Evolutionary conservation across 2,329 filamentous ascomycete genomes (phyloP).

Genomic region (Thelonectria rubi): DNA sequence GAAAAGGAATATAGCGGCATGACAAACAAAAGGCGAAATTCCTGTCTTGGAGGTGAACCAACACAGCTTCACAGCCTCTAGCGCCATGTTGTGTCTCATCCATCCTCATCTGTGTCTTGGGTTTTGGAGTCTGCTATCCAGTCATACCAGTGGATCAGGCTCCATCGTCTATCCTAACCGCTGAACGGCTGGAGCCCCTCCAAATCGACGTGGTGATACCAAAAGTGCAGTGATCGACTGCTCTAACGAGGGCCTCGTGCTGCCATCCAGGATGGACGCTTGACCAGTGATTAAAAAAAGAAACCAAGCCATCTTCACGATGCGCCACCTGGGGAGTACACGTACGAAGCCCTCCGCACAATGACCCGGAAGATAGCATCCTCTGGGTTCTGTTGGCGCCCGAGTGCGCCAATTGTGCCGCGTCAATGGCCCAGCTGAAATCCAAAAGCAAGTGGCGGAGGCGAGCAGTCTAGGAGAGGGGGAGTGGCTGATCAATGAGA

Average conservation of each 20-base stretch:
- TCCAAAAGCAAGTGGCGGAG: constrained; percentile 11
- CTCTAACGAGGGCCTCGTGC: constrained; percentile 18
- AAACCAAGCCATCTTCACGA: constrained; percentile 1
- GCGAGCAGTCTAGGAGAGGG: constrained; percentile 12
- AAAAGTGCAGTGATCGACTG: constrained; percentile 27
- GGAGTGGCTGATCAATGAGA: constrained; percentile 7
- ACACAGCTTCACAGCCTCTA: not conserved
- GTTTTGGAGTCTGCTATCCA: not conserved
- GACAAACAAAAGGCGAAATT: not conserved
- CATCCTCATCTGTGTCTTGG: constrained; percentile 9
- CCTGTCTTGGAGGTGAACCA: constrained; percentile 6
- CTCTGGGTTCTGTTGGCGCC: not conserved
- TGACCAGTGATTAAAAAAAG: constrained; percentile 23
- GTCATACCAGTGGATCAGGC: constrained; percentile 2
- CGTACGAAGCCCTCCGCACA: not conserved
- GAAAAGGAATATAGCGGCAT: constrained; percentile 6
- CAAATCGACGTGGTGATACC: constrained; percentile 4
- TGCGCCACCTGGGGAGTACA: constrained; percentile 2
- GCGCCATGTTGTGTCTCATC: not conserved
- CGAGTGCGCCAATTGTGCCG: not conserved
- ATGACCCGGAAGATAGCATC: not conserved
- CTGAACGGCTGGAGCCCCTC: constrained; percentile 14
- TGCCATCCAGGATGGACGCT: constrained; percentile 18
- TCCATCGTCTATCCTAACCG: constrained; percentile 11
- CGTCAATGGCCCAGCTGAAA: constrained; percentile 12